Percentiles rank a stretch among this genome's conserved stretches.
Evolutionary conservation across 495 filamentous ascomycete genomes (phyloP).

Genomic region (Tuber umbilicatum): DNA sequence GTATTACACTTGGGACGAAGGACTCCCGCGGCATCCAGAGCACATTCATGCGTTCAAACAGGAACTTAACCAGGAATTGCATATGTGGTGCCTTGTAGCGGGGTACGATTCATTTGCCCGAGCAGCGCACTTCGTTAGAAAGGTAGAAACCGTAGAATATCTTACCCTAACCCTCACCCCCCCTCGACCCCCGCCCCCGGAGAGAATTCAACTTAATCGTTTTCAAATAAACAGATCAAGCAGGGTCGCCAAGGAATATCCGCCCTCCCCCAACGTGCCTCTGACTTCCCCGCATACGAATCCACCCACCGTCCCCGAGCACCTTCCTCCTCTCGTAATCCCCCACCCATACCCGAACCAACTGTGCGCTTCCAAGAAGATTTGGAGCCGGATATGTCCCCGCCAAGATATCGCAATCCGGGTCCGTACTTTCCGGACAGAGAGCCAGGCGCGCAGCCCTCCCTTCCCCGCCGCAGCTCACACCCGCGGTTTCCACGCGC

Average conservation of each 20-base stretch:
- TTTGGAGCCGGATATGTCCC: background rate
- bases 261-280: slow-evolving; percentile 12
- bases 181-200: background rate
- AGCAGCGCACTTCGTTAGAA: slow-evolving; percentile 19
- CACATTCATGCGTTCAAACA: slow-evolving; percentile 30
- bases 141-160: slow-evolving; percentile 7
- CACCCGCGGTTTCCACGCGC: slow-evolving; percentile 14
- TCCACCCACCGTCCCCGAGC: slow-evolving; percentile 15
- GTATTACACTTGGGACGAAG: slow-evolving; percentile 26
- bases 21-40: slow-evolving; percentile 13
- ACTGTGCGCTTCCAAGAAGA: background rate
- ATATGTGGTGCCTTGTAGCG: slow-evolving; percentile 25
- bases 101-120: slow-evolving; percentile 13
- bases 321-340: slow-evolving; percentile 3
- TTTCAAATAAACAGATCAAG: slow-evolving; percentile 10
- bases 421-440: slow-evolving; percentile 1
- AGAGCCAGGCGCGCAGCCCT: background rate
- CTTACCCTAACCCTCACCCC: background rate
- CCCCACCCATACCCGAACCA: background rate
- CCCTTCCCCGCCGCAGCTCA: slow-evolving; percentile 7
- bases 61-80: slow-evolving; percentile 20
- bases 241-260: slow-evolving; percentile 26
- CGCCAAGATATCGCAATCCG: background rate
- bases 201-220: slow-evolving; percentile 5
- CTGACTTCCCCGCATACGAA: slow-evolving; percentile 23